Evolutionary conservation across 352 stramenopile species (phyloP), one percentile per base, ranked within the genome.

Genomic region (Phytophthora sp.): DNA sequence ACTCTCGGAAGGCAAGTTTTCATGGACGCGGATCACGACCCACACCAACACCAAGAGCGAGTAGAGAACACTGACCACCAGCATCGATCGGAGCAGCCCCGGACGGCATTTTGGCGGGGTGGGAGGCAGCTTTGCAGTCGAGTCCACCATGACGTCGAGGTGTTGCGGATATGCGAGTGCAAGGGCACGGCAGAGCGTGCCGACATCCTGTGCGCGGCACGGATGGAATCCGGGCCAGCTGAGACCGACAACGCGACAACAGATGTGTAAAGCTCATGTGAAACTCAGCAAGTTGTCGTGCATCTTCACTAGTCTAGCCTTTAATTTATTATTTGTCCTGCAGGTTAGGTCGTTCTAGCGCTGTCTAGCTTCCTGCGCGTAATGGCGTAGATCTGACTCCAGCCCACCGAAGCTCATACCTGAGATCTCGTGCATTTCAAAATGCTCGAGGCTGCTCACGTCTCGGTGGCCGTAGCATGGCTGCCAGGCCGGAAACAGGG

Each of bases 401-500:
- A 57, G 42, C 4, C 35, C 45, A 32, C 34, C 27, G 18, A 62
- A 63, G 8, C n/a, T 27, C 28, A 49, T 17, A 6, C 51, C 18
- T 2, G 34, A 28, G 27, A 63, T 57, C 11, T 41, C 21, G 2
- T 56, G 31, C 12, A 56, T 24, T 12, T 57, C 20, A 28, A 63
- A 63, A 24, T 27, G 15, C 11, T 32, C 31, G 13, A 50, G 9
- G 0, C 41, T 41, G 4, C 38, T 5, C 17, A 50, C 18, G 13
- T 56, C 15, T 50, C 35, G 48, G 38, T 67, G 69, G 35, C 77
- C 75, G 41, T 85, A 87, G 35, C 78, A 86, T 57, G 54, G 80
- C 62, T 84, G 76, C 17, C 62, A 58, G 7, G 65, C 24, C n/a
- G 70, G 73, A 27, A 82, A 75, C 6, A 52, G 39, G 0, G 61